Percentiles rank a stretch among this genome's conserved stretches.
Conservation (phyloP, 176 grass and related monocot genomes). For the Raddia distichophylla region DNA sequence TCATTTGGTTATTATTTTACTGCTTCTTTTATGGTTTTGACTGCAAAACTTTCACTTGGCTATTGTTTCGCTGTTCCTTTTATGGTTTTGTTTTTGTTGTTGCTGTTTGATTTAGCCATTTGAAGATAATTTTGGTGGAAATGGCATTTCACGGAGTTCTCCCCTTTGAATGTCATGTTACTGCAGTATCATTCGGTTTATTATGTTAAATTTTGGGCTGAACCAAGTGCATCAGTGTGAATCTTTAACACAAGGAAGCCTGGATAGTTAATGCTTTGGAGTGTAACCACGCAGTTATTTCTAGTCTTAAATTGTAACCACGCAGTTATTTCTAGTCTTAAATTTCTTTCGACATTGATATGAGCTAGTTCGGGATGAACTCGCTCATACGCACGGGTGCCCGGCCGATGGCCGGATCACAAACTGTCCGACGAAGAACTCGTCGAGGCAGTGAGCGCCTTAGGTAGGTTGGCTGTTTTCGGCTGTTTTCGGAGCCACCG, state of each 20-base stretch:
- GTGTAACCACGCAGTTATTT: background rate
- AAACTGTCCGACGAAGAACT: too few species aligned
- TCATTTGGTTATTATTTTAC: background rate
- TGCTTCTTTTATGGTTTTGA: background rate
- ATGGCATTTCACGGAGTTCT: background rate
- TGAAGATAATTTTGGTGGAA: constrained; percentile 14
- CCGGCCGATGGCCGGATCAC: too few species aligned
- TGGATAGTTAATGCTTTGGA: background rate
- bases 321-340: background rate
- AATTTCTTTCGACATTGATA: background rate
- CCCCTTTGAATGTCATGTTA: background rate
- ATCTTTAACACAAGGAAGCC: background rate
- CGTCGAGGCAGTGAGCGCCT: too few species aligned
- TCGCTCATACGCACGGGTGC: too few species aligned
- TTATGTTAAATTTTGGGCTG: background rate
- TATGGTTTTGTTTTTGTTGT: background rate
- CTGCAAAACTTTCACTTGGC: background rate
- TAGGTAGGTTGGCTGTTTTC: too few species aligned
- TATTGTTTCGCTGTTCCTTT: background rate
- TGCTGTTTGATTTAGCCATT: background rate
- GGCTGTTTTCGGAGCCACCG: too few species aligned
- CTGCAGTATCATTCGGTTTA: background rate
- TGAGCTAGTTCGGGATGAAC: too few species aligned
- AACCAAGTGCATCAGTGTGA: background rate
- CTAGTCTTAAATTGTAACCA: background rate